phyloP scores from a whole-genome alignment of 2,329 filamentous ascomycete genomes.

The Aspergillus sp. region DNA sequence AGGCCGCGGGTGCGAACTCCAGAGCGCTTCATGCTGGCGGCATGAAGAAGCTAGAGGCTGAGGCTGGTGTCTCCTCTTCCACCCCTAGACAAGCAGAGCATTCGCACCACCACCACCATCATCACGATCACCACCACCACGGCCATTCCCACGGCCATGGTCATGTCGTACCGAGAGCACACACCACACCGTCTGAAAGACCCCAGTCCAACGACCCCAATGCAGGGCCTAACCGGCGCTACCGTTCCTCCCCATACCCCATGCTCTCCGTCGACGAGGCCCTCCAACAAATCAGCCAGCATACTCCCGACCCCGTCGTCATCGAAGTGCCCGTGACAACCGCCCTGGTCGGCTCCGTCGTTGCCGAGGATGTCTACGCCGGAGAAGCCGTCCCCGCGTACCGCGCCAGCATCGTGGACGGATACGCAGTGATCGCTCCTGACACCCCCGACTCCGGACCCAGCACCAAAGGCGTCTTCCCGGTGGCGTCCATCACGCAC shows the following conservation, averaged over 20 bases:
- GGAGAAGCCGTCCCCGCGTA: constrained; percentile 86
- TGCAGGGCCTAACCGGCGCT: constrained; percentile 63
- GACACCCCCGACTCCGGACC: constrained; percentile 50
- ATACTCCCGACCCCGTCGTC: constrained; percentile 64
- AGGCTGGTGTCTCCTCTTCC: constrained; percentile 62
- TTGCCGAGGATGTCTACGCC: constrained; percentile 80
- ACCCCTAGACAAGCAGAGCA: constrained; percentile 19
- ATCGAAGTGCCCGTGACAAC: constrained; percentile 61
- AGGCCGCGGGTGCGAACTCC: constrained; percentile 81
- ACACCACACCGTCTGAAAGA: constrained; percentile 63
- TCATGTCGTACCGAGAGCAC: constrained; percentile 63
- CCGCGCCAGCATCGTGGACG: constrained; percentile 92
- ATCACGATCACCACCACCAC: constrained; percentile 51
- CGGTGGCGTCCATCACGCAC: constrained; percentile 82
- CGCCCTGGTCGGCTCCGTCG: constrained; percentile 68
- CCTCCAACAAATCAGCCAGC: constrained; percentile 65
- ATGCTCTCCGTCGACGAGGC: constrained; percentile 88
- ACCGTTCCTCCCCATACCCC: constrained; percentile 84
- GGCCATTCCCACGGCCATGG: constrained; percentile 62
- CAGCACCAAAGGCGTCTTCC: constrained; percentile 74
- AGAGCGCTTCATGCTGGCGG: constrained; percentile 76
- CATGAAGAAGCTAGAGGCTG: constrained; percentile 75
- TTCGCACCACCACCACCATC: constrained; percentile 33
- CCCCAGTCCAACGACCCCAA: constrained; percentile 59
- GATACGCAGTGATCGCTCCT: constrained; percentile 75